These are phyloP conservation scores for Fistulinella prunicolor DNA, from an alignment of 768 basidiomycete species.

Conservation along the genomic window DNA sequence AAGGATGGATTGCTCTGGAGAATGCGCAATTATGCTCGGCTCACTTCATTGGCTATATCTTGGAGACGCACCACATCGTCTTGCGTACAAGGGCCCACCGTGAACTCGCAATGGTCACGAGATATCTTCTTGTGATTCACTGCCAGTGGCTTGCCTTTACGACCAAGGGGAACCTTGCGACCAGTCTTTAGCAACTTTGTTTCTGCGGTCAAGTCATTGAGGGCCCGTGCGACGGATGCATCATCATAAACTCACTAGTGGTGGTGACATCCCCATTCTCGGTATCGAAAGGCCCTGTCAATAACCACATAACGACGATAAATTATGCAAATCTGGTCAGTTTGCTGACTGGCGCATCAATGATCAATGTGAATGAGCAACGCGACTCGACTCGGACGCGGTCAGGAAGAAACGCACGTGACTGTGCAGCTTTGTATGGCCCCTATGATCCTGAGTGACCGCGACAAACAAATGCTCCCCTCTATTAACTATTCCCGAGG, in stretches of 20 bases:
- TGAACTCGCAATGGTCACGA: constrained; percentile 54
- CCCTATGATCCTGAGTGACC: too few species aligned
- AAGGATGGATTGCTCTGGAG: constrained; percentile 47
- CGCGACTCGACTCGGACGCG: background rate
- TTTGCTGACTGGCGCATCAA: too few species aligned
- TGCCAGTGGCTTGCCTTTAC: constrained; percentile 50
- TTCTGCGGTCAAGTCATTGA: constrained; percentile 28
- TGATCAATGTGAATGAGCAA: background rate
- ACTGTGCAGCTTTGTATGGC: too few species aligned
- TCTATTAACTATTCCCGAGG: too few species aligned
- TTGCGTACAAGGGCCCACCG: constrained; percentile 47
- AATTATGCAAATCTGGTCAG: background rate
- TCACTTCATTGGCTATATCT: background rate
- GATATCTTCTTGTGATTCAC: constrained; percentile 67
- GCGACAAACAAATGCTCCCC: too few species aligned
- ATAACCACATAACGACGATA: constrained; percentile 45
- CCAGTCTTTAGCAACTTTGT: constrained; percentile 63
- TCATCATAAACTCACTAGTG: constrained; percentile 37
- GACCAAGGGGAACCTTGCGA: constrained; percentile 51
- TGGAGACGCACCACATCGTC: constrained; percentile 53
- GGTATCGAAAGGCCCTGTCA: constrained; percentile 55
- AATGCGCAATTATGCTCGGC: background rate
- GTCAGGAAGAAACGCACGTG: constrained; percentile 8
- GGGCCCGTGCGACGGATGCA: constrained; percentile 26
- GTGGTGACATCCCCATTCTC: constrained; percentile 32